Evolutionary conservation across 495 filamentous ascomycete genomes (phyloP).

Genomic region (Halenospora varia): DNA sequence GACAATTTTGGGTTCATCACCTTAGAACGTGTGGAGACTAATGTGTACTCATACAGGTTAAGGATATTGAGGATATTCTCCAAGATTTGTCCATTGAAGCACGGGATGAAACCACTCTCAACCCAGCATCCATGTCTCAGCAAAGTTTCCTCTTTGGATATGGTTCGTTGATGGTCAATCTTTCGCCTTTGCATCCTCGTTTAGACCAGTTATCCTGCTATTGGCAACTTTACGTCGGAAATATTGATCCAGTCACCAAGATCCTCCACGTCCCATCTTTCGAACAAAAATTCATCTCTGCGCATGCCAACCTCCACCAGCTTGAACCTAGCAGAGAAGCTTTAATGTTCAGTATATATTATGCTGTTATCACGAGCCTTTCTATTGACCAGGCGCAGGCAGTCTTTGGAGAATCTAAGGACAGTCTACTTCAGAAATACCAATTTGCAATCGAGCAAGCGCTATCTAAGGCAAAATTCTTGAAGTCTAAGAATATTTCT

Average conservation of each 20-base stretch:
- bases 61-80: too few species aligned
- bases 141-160: too few species aligned
- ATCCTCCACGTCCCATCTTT: not conserved
- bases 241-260: not conserved
- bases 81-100: too few species aligned
- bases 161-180: too few species aligned
- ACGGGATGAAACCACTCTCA: too few species aligned
- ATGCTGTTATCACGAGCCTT: constrained; percentile 66
- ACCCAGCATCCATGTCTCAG: too few species aligned
- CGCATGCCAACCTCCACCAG: not conserved
- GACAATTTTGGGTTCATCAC: too few species aligned
- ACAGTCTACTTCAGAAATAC: constrained; percentile 54
- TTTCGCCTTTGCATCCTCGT: too few species aligned
- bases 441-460: constrained; percentile 74
- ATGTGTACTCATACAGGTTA: too few species aligned
- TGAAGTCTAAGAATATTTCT: constrained; percentile 67
- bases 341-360: constrained; percentile 68
- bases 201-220: too few species aligned
- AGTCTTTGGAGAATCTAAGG: constrained; percentile 50
- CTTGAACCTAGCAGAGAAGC: not conserved
- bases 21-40: too few species aligned
- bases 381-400: constrained; percentile 51
- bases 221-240: not conserved
- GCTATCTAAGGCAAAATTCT: constrained; percentile 64
- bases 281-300: not conserved